Evolutionary conservation across 345 rosid genomes (phyloP), one percentile per base, ranked within the genome.

Genomic region (Durio zibethinus): DNA sequence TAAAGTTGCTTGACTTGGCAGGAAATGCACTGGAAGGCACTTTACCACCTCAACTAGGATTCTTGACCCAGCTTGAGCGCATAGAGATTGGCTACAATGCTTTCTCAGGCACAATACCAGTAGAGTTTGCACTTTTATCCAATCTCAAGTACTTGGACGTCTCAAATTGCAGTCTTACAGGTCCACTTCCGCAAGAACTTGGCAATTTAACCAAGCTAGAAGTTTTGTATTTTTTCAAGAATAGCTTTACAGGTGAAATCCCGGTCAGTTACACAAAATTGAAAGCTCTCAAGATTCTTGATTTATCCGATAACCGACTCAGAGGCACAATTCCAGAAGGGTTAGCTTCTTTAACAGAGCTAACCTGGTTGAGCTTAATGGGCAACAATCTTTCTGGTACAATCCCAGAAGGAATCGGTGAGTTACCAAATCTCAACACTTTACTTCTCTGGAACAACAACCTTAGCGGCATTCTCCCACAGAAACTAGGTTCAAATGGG

Each of bases 1-100:
- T 96, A 16, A 91, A 77, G 83, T 85, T 80, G 38, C 81, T 96
- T 10, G 29, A 89, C 50, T 81, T 96, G 42, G 93, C 93, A n/a
- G 99, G 99, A 36, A 96, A 96, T 78, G 47, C 6, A 3, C 79
- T 96, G 14, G 81, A 69, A 79, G 99, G 99, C 15, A 80, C 78
- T 16, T 38, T 96, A 70, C 98, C 97, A 33, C 83, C 89, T 1
- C 79, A 85, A 53, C 57, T 96, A 21, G 99, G 99, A 35, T 75
- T 76, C 61, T 72, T 94, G 88, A 59, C 77, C 0, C 83, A 84
- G 80, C 87, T 97, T 0, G 87, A 94, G 87, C 92, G 80, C 40
- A 73, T 97, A 21, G 97, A 94, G 77, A 90, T 97, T 54, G 98
- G 98, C 53, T 97, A 94, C 84, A 91, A 97, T 74, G 62, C 31